These are phyloP conservation scores for Amylocystis lapponica DNA, from an alignment of 768 basidiomycete species.

Conservation along the genomic window DNA sequence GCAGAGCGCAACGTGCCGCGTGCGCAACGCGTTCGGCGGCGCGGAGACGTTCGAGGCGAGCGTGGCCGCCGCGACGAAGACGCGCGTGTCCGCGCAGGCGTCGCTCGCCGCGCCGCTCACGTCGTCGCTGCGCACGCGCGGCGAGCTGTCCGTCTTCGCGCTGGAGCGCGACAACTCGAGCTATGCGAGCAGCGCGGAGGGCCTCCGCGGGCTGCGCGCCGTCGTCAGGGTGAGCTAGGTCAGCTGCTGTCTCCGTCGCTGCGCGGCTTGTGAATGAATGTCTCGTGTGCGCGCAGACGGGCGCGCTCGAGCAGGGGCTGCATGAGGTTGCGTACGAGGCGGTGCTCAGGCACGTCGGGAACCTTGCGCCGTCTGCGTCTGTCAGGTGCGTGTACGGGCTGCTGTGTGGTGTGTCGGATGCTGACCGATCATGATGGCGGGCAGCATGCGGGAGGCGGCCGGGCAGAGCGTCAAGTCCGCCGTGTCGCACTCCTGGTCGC, in stretches of 20 bases:
- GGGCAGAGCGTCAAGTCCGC: constrained; percentile 80
- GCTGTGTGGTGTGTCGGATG: background rate
- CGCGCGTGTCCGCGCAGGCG: constrained; percentile 75
- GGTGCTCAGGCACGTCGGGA: constrained; percentile 68
- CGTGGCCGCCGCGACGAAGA: constrained; percentile 81
- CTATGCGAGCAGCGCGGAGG: constrained; percentile 69
- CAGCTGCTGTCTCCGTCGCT: constrained; percentile 24
- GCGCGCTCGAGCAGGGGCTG: constrained; percentile 28
- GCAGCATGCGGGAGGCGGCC: constrained; percentile 78
- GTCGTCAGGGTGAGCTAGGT: constrained; percentile 71
- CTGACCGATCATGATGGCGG: background rate
- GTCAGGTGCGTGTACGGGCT: constrained; percentile 70
- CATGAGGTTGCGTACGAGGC: constrained; percentile 88
- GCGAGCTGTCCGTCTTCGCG: constrained; percentile 66
- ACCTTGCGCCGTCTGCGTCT: constrained; percentile 70
- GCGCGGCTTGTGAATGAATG: constrained; percentile 10
- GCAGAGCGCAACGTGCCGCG: constrained; percentile 71
- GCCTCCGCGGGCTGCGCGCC: constrained; percentile 57
- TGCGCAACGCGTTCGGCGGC: constrained; percentile 88
- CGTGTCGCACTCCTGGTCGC: constrained; percentile 67
- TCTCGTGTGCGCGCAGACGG: constrained; percentile 15
- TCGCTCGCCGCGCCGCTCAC: constrained; percentile 54
- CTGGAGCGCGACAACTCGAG: constrained; percentile 75
- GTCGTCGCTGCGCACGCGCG: constrained; percentile 42
- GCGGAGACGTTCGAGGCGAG: constrained; percentile 86